Conservation (phyloP, 768 basidiomycete genomes). For the Trametes coccinea region DNA sequence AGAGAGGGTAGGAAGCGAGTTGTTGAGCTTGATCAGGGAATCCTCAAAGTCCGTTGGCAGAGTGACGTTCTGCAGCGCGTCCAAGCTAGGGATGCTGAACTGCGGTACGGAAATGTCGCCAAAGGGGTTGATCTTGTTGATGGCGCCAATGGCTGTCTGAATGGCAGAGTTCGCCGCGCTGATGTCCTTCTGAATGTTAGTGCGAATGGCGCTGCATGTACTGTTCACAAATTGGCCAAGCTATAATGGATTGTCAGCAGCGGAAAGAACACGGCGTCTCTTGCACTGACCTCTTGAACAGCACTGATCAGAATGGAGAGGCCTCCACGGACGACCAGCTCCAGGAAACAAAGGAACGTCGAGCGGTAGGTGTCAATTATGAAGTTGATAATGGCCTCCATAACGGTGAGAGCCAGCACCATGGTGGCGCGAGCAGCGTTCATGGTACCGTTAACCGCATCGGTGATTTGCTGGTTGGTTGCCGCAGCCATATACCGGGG, state of each 20-base stretch:
- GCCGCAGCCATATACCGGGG: constrained; percentile 87
- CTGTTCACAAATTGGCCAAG: constrained; percentile 67
- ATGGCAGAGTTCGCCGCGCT: constrained; percentile 68
- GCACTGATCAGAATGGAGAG: constrained; percentile 79
- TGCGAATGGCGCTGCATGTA: constrained; percentile 60
- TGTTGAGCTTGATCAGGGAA: constrained; percentile 74
- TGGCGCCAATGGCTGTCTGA: constrained; percentile 56
- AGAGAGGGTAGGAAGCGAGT: constrained; percentile 73
- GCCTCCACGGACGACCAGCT: constrained; percentile 82
- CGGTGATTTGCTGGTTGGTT: constrained; percentile 76
- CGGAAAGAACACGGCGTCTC: background rate
- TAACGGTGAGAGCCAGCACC: constrained; percentile 71
- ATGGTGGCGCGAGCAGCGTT: constrained; percentile 74
- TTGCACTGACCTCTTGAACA: constrained; percentile 69
- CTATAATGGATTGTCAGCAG: constrained; percentile 39
- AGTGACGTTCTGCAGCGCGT: constrained; percentile 71
- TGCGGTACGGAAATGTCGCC: constrained; percentile 66
- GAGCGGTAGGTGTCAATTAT: constrained; percentile 91
- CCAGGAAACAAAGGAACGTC: constrained; percentile 90
- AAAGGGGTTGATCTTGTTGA: constrained; percentile 81
- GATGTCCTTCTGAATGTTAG: constrained; percentile 72
- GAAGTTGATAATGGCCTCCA: constrained; percentile 90
- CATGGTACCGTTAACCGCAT: constrained; percentile 78
- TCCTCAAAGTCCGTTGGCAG: constrained; percentile 78
- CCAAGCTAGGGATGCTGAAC: constrained; percentile 74